phyloP scores from a whole-genome alignment of 139 green algal genomes.

The Chlamydomonas sp. region DNA sequence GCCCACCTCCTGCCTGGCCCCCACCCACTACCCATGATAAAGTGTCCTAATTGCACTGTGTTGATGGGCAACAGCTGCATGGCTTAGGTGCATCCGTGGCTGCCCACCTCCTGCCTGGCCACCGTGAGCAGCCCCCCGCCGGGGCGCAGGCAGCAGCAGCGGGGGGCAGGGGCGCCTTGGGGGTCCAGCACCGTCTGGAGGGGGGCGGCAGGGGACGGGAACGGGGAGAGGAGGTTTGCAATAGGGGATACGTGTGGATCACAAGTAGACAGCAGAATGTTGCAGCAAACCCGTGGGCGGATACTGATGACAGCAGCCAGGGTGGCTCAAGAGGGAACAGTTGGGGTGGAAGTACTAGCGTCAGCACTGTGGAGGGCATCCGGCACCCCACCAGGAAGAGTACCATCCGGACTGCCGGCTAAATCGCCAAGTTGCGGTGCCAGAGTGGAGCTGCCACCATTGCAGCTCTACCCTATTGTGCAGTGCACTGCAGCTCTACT shows the following conservation, averaged over 20 bases:
- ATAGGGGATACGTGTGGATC: too few relatives aligned
- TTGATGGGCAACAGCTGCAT: too few relatives aligned
- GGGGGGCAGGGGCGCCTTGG: constrained; percentile 32
- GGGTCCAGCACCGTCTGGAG: constrained; percentile 65
- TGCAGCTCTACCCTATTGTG: not conserved
- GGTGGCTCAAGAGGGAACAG: not conserved
- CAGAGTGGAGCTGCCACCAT: not conserved
- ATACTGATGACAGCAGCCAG: too few relatives aligned
- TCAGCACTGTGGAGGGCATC: not conserved
- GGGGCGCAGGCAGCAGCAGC: constrained; percentile 40
- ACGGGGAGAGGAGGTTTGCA: not conserved
- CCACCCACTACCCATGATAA: not conserved
- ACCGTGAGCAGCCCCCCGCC: constrained; percentile 31
- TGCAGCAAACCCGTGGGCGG: too few relatives aligned
- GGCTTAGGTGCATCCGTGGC: too few relatives aligned
- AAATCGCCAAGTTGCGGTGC: not conserved
- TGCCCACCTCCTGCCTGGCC: not conserved
- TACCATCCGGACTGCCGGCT: not conserved
- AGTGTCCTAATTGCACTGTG: too few relatives aligned
- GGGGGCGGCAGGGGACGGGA: not conserved
- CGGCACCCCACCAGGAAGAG: not conserved
- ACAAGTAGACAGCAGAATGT: too few relatives aligned
- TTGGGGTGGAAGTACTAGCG: not conserved
- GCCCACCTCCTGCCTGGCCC: not conserved
- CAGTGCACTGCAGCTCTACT: not conserved